These are phyloP conservation scores for Aureobasidium lini DNA, from an alignment of 2,329 filamentous ascomycete genomes.

Conservation along the genomic window DNA sequence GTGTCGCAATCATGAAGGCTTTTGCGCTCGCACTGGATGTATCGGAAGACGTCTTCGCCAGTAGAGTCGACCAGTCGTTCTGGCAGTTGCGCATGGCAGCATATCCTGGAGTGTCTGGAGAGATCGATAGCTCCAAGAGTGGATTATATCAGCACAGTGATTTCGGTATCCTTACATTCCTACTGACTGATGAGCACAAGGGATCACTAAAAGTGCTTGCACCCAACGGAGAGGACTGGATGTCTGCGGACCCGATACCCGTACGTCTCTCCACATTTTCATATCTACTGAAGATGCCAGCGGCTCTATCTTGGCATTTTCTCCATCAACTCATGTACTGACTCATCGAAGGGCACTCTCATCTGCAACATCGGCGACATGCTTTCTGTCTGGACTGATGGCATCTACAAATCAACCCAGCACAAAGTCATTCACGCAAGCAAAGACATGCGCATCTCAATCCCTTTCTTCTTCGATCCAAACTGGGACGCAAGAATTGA, in stretches of 20 bases:
- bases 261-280: background rate
- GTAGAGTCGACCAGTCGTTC: slow-evolving; percentile 3
- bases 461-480: slow-evolving; percentile 52
- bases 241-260: background rate
- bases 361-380: slow-evolving; percentile 16
- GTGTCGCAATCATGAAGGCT: slow-evolving; percentile 3
- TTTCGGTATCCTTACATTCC: background rate
- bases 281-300: background rate
- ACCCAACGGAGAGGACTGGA: slow-evolving; percentile 1
- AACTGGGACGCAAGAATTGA: slow-evolving; percentile 36
- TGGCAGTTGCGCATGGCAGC: slow-evolving; percentile 8
- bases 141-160: slow-evolving; percentile 1
- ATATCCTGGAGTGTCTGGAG: background rate
- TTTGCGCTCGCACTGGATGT: background rate
- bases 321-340: background rate
- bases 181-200: slow-evolving; percentile 2
- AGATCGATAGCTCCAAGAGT: background rate
- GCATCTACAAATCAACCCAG: slow-evolving; percentile 45
- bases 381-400: slow-evolving; percentile 33
- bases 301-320: no score
- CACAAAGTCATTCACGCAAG: slow-evolving; percentile 51
- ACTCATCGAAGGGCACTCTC: background rate
- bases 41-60: background rate
- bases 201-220: slow-evolving; percentile 5
- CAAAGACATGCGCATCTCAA: slow-evolving; percentile 45